Base-by-base conservation (phyloP, 441 rosid species). In the Viola pubescens region DNA sequence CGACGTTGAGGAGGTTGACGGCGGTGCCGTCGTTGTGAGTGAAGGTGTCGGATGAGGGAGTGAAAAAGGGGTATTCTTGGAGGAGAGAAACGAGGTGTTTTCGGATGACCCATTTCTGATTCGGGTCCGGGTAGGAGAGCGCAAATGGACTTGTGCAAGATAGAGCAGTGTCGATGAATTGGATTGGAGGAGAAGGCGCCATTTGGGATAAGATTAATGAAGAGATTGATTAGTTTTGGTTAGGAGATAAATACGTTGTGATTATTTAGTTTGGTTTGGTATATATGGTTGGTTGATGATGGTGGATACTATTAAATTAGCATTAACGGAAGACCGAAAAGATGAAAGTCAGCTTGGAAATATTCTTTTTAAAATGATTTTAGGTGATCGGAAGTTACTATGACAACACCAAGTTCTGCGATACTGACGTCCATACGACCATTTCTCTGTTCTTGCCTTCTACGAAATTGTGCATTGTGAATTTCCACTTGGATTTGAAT, bases 141-240 rank as follows among this genome's bases (percentile, higher is more conserved):
- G 81, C 65, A 39, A 67, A 78, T 3, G 67, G 52, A 38, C 66
- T 63, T 3, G 14, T 53, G 42, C 71, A 66, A 34, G 65, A 63
- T 56, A 83, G 84, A 3, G 89, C 81, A 1, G 77, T 75, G 4
- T 86, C 89, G 37, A 86, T 74, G 84, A 81, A 78, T 50, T 75
- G 60, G 64, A 56, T 55, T 37, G 64, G 52, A 67, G 72, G 60
- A 16, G 78, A 38, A 49, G 75, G 46, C 48, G 81, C 82, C 87
- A 81, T 81, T 53, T 16, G 48, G 26, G 41, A 16, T 4, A 8
- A 48, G 34, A 26, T 26, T 26, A 42, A 26, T 2, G 1, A 10
- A 59, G 34, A 44, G 8, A 39, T 52, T 57, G 1, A 37, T 26
- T 26, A 1, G 34, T 26, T 26, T 26, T 26, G 2, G 34, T 26